These are phyloP conservation scores for Botrytis porri DNA, from an alignment of 2,329 filamentous ascomycete genomes.

Conservation along the genomic window DNA sequence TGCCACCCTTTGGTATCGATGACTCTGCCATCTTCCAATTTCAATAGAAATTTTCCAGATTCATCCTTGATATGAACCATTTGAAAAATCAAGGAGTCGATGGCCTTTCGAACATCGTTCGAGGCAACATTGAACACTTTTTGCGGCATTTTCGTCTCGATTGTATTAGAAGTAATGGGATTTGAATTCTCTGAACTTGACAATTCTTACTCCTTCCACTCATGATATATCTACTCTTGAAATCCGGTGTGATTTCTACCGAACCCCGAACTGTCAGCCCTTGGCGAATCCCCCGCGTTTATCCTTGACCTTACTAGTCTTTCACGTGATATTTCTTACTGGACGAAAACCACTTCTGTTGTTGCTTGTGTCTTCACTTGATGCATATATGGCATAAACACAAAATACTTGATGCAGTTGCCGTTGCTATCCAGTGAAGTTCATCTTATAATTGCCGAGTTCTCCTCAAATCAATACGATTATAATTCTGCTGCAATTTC, in stretches of 20 bases:
- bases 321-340: background rate
- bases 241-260: background rate
- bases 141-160: conserved; percentile 17
- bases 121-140: conserved; percentile 44
- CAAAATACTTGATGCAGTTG: background rate
- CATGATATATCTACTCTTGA: conserved; percentile 4
- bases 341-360: background rate
- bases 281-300: conserved; percentile 13
- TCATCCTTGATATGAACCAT: conserved; percentile 75
- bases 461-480: background rate
- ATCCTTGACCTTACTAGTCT: conserved; percentile 3
- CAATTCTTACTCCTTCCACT: background rate
- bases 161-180: background rate
- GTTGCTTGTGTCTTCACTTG: background rate
- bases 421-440: background rate
- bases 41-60: conserved; percentile 70
- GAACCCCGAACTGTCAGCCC: background rate
- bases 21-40: conserved; percentile 66
- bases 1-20: conserved; percentile 75
- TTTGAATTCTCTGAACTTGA: background rate
- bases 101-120: conserved; percentile 49
- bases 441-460: background rate
- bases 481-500: background rate
- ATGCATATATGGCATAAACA: background rate
- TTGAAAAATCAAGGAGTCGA: conserved; percentile 67